Evolutionary conservation across 2,329 filamentous ascomycete genomes (phyloP).

Genomic region (Epichloe bromicola): DNA sequence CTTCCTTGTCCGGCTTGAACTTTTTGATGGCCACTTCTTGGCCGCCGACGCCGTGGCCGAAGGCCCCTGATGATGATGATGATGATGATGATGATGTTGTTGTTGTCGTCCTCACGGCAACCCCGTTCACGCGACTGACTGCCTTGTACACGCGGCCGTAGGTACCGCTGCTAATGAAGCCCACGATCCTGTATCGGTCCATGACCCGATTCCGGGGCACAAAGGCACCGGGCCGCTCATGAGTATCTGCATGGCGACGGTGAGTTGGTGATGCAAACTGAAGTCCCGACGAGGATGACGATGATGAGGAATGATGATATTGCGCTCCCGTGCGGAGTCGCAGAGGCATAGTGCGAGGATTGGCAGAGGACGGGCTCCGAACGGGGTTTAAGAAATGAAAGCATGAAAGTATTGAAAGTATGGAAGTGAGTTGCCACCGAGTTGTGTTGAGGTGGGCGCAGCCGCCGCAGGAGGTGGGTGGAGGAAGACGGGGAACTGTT

Average conservation of each 20-base stretch:
- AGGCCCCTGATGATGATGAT: neutral
- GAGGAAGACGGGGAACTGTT: no score
- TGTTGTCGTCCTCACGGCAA: conserved; percentile 2
- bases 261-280: conserved; percentile 20
- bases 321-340: conserved; percentile 19
- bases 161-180: conserved; percentile 95
- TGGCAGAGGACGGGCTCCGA: neutral
- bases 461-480: no score
- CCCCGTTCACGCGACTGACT: conserved; percentile 39
- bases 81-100: neutral
- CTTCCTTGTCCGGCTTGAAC: conserved; percentile 98
- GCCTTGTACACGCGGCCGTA: conserved; percentile 99
- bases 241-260: conserved; percentile 32
- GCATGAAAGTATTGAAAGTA: neutral
- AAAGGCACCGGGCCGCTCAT: conserved; percentile 41
- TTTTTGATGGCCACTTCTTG: conserved; percentile 98
- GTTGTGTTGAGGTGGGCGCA: neutral
- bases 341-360: conserved; percentile 18
- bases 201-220: conserved; percentile 75
- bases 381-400: neutral
- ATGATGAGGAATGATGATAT: conserved; percentile 12
- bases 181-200: conserved; percentile 90
- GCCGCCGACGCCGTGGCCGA: conserved; percentile 38
- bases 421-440: no score
- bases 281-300: conserved; percentile 8